phyloP scores from a whole-genome alignment of 352 stramenopile genomes.

The Pythium guiyangense region DNA sequence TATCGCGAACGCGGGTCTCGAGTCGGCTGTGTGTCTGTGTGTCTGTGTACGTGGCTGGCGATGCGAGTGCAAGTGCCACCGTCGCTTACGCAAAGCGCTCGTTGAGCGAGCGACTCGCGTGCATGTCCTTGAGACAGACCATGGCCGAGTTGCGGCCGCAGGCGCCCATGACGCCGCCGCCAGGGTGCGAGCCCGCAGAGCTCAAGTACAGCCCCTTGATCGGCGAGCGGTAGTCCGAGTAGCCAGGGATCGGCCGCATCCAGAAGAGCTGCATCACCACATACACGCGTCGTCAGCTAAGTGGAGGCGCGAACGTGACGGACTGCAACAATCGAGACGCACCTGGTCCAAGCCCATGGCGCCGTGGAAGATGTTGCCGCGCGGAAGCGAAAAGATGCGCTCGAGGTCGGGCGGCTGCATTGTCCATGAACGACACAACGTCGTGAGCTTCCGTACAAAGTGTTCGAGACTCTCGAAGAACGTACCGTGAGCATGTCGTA shows the following conservation, averaged over 20 bases:
- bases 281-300: slow-evolving; percentile 3
- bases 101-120: slow-evolving; percentile 2
- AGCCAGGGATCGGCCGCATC: slow-evolving; percentile 79
- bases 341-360: slow-evolving; percentile 88
- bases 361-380: slow-evolving; percentile 90
- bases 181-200: slow-evolving; percentile 81
- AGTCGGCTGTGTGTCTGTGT: not conserved
- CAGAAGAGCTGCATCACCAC: slow-evolving; percentile 61
- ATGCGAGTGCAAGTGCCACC: too few species aligned
- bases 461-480: too few species aligned
- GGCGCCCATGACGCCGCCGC: slow-evolving; percentile 90
- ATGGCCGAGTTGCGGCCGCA: slow-evolving; percentile 81
- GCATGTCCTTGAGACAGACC: slow-evolving; percentile 67
- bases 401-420: slow-evolving; percentile 81
- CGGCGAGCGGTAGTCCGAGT: slow-evolving; percentile 80
- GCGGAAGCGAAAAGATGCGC: slow-evolving; percentile 79
- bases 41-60: not conserved
- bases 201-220: slow-evolving; percentile 83
- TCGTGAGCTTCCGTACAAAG: too few species aligned
- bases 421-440: too few species aligned
- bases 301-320: too few species aligned
- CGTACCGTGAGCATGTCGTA: slow-evolving; percentile 83
- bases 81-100: slow-evolving; percentile 5
- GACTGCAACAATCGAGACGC: not conserved
- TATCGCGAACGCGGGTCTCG: not conserved